A percentile compares a stretch with the other conserved stretches of the same genome.
Evolutionary conservation across 768 basidiomycete genomes (phyloP).

Genomic region (Termitomyces sp.): DNA sequence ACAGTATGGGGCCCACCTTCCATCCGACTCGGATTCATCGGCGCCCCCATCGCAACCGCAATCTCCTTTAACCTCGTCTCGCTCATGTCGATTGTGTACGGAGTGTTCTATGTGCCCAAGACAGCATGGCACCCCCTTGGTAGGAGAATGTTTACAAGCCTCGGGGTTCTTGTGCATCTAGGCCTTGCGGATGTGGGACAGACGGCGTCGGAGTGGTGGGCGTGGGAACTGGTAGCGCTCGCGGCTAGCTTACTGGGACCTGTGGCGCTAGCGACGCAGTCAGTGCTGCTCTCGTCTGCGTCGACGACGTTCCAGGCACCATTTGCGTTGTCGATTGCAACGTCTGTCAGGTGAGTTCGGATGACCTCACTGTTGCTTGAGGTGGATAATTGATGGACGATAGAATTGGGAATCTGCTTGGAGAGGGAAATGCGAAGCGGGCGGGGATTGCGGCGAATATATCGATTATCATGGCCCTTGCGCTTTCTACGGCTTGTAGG

Average conservation of each 20-base stretch:
- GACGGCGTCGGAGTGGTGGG: constrained; percentile 94
- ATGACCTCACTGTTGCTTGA: background rate
- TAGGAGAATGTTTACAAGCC: constrained; percentile 57
- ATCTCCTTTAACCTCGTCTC: constrained; percentile 87
- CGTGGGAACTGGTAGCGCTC: constrained; percentile 82
- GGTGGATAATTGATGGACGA: background rate
- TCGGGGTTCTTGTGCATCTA: constrained; percentile 67
- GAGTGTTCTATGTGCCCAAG: constrained; percentile 52
- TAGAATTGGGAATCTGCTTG: constrained; percentile 87
- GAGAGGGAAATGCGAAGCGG: constrained; percentile 70
- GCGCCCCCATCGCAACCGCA: constrained; percentile 88
- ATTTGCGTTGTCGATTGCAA: constrained; percentile 76
- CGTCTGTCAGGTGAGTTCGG: constrained; percentile 69
- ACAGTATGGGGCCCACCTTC: constrained; percentile 80
- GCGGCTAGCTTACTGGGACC: constrained; percentile 67
- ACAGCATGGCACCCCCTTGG: constrained; percentile 84
- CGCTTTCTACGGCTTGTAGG: constrained; percentile 67
- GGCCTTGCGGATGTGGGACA: constrained; percentile 86
- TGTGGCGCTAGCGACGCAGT: constrained; percentile 81
- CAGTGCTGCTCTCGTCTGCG: constrained; percentile 73
- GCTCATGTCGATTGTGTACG: constrained; percentile 57
- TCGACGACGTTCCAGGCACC: constrained; percentile 83
- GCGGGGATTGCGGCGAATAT: constrained; percentile 67
- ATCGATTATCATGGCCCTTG: constrained; percentile 61
- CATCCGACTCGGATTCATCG: constrained; percentile 83